A percentile compares a stretch with the other conserved stretches of the same genome.
phyloP scores from a whole-genome alignment of 441 rosid genomes.

The Viola pubescens region DNA sequence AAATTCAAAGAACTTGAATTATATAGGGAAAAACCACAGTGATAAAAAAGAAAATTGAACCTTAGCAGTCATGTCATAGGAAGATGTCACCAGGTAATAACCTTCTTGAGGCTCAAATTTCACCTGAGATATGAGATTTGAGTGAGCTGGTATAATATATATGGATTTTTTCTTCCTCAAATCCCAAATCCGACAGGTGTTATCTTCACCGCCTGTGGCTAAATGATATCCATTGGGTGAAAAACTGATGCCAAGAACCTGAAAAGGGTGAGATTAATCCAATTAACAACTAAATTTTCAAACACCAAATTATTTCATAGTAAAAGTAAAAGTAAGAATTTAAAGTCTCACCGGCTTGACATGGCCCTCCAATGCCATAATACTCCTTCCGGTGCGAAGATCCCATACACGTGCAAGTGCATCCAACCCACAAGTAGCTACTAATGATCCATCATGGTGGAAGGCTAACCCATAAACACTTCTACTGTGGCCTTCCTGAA shows the following conservation, averaged over 20 bases:
- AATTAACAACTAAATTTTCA: constrained; percentile 4
- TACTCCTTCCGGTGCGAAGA: constrained; percentile 88
- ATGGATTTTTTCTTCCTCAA: constrained; percentile 76
- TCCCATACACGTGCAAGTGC: constrained; percentile 91
- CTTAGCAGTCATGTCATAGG: constrained; percentile 92
- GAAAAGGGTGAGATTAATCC: constrained; percentile 19
- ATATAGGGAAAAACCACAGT: background rate
- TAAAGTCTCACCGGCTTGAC: constrained; percentile 61
- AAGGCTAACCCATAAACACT: constrained; percentile 85
- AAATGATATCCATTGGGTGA: constrained; percentile 94
- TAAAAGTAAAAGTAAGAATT: background rate
- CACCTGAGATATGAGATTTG: constrained; percentile 81
- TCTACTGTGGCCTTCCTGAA: constrained; percentile 92
- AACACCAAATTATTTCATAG: background rate
- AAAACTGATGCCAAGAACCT: constrained; percentile 77
- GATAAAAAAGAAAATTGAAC: constrained; percentile 27
- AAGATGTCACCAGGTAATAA: constrained; percentile 72
- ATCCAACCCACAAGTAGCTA: constrained; percentile 82
- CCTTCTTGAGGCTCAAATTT: constrained; percentile 97
- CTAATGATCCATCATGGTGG: constrained; percentile 93
- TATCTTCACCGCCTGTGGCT: constrained; percentile 92
- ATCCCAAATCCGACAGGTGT: constrained; percentile 92
- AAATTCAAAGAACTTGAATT: constrained; percentile 7
- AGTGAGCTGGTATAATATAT: constrained; percentile 78
- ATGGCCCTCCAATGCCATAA: constrained; percentile 85